Conservation (phyloP, 2,329 filamentous ascomycete genomes). For the Trichoderma sp. region DNA sequence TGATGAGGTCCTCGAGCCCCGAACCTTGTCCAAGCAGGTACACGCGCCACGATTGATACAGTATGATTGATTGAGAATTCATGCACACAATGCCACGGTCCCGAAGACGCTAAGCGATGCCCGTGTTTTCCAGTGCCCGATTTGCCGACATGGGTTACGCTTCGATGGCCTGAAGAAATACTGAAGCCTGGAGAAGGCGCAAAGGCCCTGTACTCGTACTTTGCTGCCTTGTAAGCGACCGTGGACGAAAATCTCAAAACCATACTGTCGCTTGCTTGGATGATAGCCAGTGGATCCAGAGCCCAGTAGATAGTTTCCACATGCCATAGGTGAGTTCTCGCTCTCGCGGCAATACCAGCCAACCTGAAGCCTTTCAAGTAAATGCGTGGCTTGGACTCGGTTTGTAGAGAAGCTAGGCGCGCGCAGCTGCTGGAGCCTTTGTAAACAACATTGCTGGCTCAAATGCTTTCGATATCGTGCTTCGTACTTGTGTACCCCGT, state of each 20-base stretch:
- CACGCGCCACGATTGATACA: conserved; percentile 10
- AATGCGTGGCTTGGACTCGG: background rate
- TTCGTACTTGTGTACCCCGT: background rate
- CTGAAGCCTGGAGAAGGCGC: conserved; percentile 12
- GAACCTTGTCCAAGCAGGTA: background rate
- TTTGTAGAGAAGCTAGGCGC: background rate
- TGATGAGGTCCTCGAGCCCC: background rate
- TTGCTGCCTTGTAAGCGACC: background rate
- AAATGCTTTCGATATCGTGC: background rate
- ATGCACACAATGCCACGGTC: conserved; percentile 1
- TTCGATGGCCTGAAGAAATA: background rate
- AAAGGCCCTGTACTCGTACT: background rate
- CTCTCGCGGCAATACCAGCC: background rate
- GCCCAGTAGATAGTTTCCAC: background rate
- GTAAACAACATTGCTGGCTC: background rate
- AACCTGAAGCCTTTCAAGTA: background rate
- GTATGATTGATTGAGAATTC: conserved; percentile 14
- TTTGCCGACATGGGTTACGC: background rate
- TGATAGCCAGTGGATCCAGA: background rate
- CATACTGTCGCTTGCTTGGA: background rate
- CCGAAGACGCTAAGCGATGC: background rate
- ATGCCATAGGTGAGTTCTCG: background rate
- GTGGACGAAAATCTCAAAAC: background rate
- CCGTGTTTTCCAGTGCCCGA: background rate
- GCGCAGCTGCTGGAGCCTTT: background rate